These are phyloP conservation scores for Vinca major DNA, from an alignment of 305 asterid species.

Conservation along the genomic window DNA sequence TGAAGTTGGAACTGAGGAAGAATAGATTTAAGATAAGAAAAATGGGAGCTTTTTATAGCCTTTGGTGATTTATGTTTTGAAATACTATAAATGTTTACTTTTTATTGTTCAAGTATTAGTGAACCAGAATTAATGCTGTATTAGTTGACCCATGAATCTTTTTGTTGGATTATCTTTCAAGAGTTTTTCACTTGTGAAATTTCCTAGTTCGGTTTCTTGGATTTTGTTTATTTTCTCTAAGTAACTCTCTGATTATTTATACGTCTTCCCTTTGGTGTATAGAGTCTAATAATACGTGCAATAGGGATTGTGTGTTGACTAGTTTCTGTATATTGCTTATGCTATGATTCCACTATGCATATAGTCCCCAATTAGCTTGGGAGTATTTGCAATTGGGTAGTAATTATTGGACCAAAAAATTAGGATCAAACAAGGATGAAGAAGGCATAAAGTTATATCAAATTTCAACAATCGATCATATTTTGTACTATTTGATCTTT, in stretches of 20 bases:
- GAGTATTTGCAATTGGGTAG: no score
- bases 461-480: no score
- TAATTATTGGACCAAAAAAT: no score
- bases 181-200: background rate
- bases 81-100: background rate
- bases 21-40: constrained; percentile 23
- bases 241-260: no score
- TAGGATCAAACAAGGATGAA: no score
- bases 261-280: no score
- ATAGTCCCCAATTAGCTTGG: no score
- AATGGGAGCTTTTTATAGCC: constrained; percentile 3
- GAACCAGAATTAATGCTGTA: background rate
- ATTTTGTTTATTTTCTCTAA: no score
- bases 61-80: background rate
- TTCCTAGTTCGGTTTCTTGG: no score
- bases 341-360: background rate
- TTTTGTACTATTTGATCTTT: no score
- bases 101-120: background rate
- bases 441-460: no score
- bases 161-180: no score
- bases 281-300: background rate
- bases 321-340: background rate
- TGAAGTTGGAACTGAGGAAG: constrained; percentile 42
- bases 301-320: background rate
- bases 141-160: background rate